Conservation (phyloP, 352 stramenopile species). For the Phytophthora sp. region DNA sequence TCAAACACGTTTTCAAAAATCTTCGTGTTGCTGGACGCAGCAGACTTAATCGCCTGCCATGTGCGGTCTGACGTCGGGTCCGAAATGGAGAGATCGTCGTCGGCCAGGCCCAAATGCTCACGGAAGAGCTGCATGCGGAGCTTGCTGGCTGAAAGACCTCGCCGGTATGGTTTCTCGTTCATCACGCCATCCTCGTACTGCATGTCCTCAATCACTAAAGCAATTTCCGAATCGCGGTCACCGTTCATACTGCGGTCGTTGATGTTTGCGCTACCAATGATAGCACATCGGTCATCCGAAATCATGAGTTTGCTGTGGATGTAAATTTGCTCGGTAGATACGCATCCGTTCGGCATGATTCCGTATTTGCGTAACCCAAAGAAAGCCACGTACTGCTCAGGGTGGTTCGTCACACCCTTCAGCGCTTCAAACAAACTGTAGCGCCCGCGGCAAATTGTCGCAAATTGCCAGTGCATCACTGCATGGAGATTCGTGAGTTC, state of each 20-base stretch:
- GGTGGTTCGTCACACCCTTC: conserved; percentile 60
- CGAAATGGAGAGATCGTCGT: conserved; percentile 58
- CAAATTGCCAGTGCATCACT: conserved; percentile 92
- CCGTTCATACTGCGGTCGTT: conserved; percentile 96
- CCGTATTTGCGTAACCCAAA: conserved; percentile 87
- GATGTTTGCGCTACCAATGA: conserved; percentile 95
- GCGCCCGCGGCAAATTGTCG: conserved; percentile 80
- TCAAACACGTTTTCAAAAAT: conserved; percentile 88
- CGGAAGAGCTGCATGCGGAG: conserved; percentile 84
- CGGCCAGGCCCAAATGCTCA: conserved; percentile 75
- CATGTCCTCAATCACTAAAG: conserved; percentile 83
- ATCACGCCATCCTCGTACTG: conserved; percentile 80
- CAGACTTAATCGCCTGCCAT: conserved; percentile 65
- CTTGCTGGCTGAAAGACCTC: conserved; percentile 62
- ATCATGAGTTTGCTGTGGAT: conserved; percentile 93
- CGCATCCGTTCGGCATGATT: conserved; percentile 77
- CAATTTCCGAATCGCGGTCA: conserved; percentile 90
- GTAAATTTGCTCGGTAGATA: conserved; percentile 92
- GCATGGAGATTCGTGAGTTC: conserved; percentile 86
- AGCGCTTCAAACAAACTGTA: conserved; percentile 82
- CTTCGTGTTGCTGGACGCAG: conserved; percentile 71
- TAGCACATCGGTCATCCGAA: conserved; percentile 88
- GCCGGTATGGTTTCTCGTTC: conserved; percentile 74
- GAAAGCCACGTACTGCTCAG: conserved; percentile 84
- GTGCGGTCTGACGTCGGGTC: conserved; percentile 69